Percentiles rank a stretch among this genome's conserved stretches.
Conservation (phyloP, 345 rosid genomes). For the Brassica napus region DNA sequence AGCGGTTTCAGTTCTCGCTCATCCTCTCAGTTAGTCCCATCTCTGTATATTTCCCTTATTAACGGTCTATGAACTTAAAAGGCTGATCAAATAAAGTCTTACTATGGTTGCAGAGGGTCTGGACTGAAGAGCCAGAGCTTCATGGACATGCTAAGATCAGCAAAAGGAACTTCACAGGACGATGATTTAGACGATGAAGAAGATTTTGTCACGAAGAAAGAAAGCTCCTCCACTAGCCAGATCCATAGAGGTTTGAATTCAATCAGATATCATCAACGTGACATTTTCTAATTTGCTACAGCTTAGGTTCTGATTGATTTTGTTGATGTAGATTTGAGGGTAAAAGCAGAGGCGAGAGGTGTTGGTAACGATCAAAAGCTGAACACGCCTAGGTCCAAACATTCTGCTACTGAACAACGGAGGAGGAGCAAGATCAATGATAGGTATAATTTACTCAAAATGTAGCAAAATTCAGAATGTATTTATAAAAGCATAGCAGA, state of each 20-base stretch:
- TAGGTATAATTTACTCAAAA: constrained; percentile 48
- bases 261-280: neutral
- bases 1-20: constrained; percentile 69
- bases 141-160: constrained; percentile 85
- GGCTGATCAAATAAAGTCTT: constrained; percentile 11
- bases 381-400: constrained; percentile 92
- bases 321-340: constrained; percentile 57
- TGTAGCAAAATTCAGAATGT: neutral
- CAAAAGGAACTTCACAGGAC: constrained; percentile 59
- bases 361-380: constrained; percentile 66
- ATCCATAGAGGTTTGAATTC: constrained; percentile 51
- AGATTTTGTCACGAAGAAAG: constrained; percentile 70
- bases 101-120: constrained; percentile 52
- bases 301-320: constrained; percentile 9
- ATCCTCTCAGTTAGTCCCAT: constrained; percentile 65
- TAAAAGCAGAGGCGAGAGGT: constrained; percentile 65
- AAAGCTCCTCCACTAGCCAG: constrained; percentile 50
- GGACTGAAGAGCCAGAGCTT: constrained; percentile 75
- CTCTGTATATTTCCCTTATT: constrained; percentile 1
- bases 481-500: neutral
- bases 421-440: constrained; percentile 97
- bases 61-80: neutral
- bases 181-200: constrained; percentile 78
- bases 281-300: neutral
- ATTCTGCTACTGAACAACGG: constrained; percentile 97